Evolutionary conservation across 225 moss, liverwort and hornwort genomes (phyloP).

Genomic region (Pseudoscleropodium purum): DNA sequence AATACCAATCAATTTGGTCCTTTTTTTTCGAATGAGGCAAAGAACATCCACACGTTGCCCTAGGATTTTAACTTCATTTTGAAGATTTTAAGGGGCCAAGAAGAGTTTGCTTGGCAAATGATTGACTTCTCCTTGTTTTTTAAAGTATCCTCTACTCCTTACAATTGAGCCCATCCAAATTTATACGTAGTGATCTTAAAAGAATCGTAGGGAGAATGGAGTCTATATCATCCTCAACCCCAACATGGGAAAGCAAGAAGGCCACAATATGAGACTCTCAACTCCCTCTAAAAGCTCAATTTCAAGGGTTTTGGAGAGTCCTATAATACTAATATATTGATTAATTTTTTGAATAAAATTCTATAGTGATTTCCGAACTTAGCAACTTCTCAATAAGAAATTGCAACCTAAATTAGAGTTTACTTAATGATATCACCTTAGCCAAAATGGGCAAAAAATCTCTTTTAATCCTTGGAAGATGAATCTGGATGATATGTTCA

Average conservation of each 20-base stretch:
- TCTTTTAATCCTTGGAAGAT: neutral
- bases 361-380: neutral
- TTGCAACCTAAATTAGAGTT: neutral
- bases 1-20: fast-evolving
- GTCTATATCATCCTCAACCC: fast-evolving
- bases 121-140: fast-evolving
- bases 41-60: fast-evolving
- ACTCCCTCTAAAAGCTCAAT: neutral
- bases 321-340: neutral
- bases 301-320: neutral
- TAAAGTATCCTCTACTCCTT: too few relatives aligned
- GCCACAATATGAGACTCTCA: fast-evolving
- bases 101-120: neutral
- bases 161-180: neutral
- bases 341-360: neutral
- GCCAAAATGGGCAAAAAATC: fast-evolving
- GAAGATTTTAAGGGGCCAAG: fast-evolving
- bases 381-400: neutral
- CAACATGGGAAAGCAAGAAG: fast-evolving
- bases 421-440: neutral
- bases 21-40: neutral
- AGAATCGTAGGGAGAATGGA: fast-evolving
- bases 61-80: neutral
- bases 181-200: neutral
- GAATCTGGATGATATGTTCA: neutral